Percentiles rank a stretch among this genome's conserved stretches.
Evolutionary conservation across 2,329 filamentous ascomycete genomes (phyloP).

Genomic region (Pseudogymnoascus sp.): DNA sequence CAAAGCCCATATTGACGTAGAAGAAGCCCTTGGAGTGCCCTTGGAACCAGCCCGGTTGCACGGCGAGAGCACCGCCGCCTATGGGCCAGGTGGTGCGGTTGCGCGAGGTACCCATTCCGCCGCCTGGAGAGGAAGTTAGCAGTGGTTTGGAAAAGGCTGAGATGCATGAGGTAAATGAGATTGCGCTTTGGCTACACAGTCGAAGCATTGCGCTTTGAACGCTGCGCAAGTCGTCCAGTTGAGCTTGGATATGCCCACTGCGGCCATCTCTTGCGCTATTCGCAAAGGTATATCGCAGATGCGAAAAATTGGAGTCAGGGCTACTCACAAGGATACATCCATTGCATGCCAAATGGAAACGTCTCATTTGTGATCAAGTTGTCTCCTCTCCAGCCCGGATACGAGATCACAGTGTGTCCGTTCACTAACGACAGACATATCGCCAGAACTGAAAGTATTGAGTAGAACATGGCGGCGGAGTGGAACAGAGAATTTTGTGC

Average conservation of each 20-base stretch:
- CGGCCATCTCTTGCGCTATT: background rate
- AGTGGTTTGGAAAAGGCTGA: constrained; percentile 10
- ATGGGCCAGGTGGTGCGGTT: constrained; percentile 93
- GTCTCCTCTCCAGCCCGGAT: constrained; percentile 33
- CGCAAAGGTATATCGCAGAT: background rate
- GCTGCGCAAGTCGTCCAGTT: background rate
- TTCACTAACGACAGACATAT: constrained; percentile 25
- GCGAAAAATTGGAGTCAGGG: background rate
- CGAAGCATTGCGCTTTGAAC: background rate
- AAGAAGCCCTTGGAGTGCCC: constrained; percentile 76
- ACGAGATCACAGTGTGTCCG: constrained; percentile 33
- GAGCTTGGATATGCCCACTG: background rate
- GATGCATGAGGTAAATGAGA: background rate
- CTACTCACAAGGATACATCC: constrained; percentile 32
- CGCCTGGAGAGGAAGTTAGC: constrained; percentile 47
- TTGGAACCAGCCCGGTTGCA: constrained; percentile 94
- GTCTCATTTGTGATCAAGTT: constrained; percentile 30
- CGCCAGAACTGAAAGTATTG: background rate
- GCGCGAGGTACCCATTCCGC: constrained; percentile 64
- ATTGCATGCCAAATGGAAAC: constrained; percentile 31
- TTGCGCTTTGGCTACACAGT: background rate
- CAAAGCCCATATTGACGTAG: constrained; percentile 87
- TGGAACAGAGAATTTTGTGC: background rate
- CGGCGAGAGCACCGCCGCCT: constrained; percentile 72
- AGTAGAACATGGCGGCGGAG: background rate